phyloP scores from a whole-genome alignment of 2,329 filamentous ascomycete species.

The Pestalotiopsis sp. region DNA sequence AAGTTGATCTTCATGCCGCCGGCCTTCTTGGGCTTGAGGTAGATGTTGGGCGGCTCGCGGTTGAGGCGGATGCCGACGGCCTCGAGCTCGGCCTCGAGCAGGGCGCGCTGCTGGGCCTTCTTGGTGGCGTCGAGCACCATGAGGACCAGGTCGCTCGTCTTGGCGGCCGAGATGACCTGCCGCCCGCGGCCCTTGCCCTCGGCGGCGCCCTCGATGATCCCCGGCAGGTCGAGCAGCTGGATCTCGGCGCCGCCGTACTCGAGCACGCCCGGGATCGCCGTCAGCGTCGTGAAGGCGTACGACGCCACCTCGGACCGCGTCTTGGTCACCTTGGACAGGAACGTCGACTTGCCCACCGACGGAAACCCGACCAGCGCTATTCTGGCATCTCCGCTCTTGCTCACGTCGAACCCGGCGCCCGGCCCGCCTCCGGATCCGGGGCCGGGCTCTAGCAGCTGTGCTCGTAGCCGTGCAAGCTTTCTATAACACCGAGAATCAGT shows the following conservation, averaged over 20 bases:
- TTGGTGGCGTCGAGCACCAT: slow-evolving; percentile 99
- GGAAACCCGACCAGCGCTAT: slow-evolving; percentile 99
- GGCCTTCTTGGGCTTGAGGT: slow-evolving; percentile 92
- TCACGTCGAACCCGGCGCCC: slow-evolving; percentile 88
- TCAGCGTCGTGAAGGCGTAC: slow-evolving; percentile 96
- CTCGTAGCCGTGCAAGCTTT: slow-evolving; percentile 92
- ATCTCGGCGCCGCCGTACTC: slow-evolving; percentile 98
- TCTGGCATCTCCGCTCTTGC: slow-evolving; percentile 92
- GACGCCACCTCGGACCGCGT: slow-evolving; percentile 95
- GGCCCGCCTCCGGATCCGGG: slow-evolving; percentile 76
- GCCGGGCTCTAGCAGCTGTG: slow-evolving; percentile 88
- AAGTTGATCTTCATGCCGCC: slow-evolving; percentile 99
- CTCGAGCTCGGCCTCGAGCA: slow-evolving; percentile 90
- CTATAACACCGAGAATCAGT: slow-evolving; percentile 44
- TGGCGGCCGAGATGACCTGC: slow-evolving; percentile 96
- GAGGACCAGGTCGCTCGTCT: slow-evolving; percentile 94
- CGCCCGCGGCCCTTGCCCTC: slow-evolving; percentile 95
- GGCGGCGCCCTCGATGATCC: slow-evolving; percentile 95
- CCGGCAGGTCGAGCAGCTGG: slow-evolving; percentile 93
- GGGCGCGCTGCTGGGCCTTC: slow-evolving; percentile 84
- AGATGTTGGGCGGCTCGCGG: slow-evolving; percentile 92
- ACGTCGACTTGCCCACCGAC: slow-evolving; percentile 97
- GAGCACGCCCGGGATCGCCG: slow-evolving; percentile 93
- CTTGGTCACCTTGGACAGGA: slow-evolving; percentile 98
- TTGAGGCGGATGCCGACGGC: slow-evolving; percentile 94